Conservation (phyloP, 495 filamentous ascomycete genomes). For the Hypoxylon perforatum region DNA sequence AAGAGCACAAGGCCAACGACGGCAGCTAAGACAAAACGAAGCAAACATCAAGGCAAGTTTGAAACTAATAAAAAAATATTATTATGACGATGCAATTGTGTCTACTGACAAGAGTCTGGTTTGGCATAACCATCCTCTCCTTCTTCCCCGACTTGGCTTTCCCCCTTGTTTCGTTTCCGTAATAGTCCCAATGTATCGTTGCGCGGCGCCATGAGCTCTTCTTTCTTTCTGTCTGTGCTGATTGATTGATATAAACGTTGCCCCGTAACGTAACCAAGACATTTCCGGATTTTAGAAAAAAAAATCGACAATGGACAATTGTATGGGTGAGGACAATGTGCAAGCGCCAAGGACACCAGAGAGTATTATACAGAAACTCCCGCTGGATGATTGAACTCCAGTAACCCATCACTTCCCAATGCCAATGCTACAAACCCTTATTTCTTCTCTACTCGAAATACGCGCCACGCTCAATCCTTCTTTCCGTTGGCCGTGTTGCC, state of each 20-base stretch:
- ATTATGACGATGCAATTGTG: constrained; percentile 42
- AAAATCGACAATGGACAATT: constrained; percentile 27
- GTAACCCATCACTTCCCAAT: constrained; percentile 35
- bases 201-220: constrained; percentile 32
- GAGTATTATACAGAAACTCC: constrained; percentile 50
- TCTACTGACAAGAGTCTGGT: constrained; percentile 28
- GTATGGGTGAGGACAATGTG: constrained; percentile 41
- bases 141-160: not conserved
- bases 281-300: constrained; percentile 22
- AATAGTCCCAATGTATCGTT: constrained; percentile 23
- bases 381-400: constrained; percentile 41
- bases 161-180: constrained; percentile 29
- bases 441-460: constrained; percentile 14
- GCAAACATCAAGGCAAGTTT: not conserved
- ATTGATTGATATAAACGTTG: constrained; percentile 35
- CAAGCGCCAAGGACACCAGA: constrained; percentile 44
- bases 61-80: constrained; percentile 38
- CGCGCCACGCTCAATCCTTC: constrained; percentile 70
- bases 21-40: not conserved
- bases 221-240: constrained; percentile 25
- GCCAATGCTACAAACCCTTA: constrained; percentile 28
- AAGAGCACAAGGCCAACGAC: not conserved
- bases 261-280: constrained; percentile 41
- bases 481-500: constrained; percentile 73
- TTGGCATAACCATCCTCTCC: constrained; percentile 29